phyloP scores from a whole-genome alignment of 805 yeast genomes.

The Sugiyamaella mastotermitis region DNA sequence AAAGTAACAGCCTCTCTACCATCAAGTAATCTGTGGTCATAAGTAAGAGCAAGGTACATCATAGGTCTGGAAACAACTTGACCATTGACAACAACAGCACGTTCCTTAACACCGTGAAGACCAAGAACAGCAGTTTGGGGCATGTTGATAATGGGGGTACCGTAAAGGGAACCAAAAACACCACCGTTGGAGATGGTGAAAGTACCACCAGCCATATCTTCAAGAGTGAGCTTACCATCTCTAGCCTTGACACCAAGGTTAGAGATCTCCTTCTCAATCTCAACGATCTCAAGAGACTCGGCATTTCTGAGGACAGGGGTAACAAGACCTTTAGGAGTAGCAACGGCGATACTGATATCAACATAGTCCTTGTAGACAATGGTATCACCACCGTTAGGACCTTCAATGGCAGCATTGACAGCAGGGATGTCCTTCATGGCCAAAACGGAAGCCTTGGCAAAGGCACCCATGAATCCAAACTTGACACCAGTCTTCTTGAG shows the following conservation, averaged over 20 bases:
- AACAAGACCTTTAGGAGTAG: slow-evolving; percentile 98
- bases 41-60: slow-evolving; percentile 98
- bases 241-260: slow-evolving; percentile 87
- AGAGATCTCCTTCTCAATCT: slow-evolving; percentile 81
- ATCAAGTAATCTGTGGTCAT: slow-evolving; percentile 96
- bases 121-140: slow-evolving; percentile 99
- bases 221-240: slow-evolving; percentile 91
- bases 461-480: slow-evolving; percentile 98
- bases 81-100: slow-evolving; percentile 95
- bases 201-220: slow-evolving; percentile 99
- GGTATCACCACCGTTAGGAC: slow-evolving; percentile 63
- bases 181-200: slow-evolving; percentile 99
- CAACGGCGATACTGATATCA: slow-evolving; percentile 94
- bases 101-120: slow-evolving; percentile 93
- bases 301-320: slow-evolving; percentile 98
- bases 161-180: slow-evolving; percentile 94
- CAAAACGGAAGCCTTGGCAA: slow-evolving; percentile 85
- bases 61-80: slow-evolving; percentile 96
- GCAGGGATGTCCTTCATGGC: slow-evolving; percentile 95
- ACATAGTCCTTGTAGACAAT: slow-evolving; percentile 94
- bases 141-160: slow-evolving; percentile 96
- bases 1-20: slow-evolving; percentile 99
- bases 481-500: slow-evolving; percentile 89
- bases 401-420: slow-evolving; percentile 89
- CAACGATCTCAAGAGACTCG: slow-evolving; percentile 81